A percentile compares a stretch with the other conserved stretches of the same genome.
Conservation (phyloP, 2,329 filamentous ascomycete species). For the Colletotrichum truncatum region DNA sequence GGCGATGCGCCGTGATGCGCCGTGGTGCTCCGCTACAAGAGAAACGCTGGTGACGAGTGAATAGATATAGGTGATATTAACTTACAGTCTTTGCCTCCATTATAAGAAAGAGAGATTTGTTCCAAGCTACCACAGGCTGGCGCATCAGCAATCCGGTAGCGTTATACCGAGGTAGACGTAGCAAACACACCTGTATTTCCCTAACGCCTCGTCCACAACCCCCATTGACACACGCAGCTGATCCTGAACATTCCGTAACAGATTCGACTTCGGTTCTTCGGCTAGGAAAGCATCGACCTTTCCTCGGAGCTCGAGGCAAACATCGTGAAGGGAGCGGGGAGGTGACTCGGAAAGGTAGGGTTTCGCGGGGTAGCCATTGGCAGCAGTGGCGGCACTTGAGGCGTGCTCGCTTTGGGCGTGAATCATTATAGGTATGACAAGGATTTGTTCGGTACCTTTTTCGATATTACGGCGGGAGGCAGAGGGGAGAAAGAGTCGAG, state of each 20-base stretch:
- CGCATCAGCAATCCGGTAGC: neutral
- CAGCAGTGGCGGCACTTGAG: neutral
- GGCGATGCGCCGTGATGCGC: neutral
- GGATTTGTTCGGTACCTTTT: neutral
- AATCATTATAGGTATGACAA: neutral
- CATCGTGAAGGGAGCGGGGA: conserved; percentile 40
- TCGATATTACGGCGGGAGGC: neutral
- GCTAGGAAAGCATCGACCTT: conserved; percentile 74
- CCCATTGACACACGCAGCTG: conserved; percentile 78
- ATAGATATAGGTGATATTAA: neutral
- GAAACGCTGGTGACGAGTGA: neutral
- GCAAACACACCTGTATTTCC: conserved; percentile 73
- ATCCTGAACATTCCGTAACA: conserved; percentile 72
- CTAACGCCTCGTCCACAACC: conserved; percentile 79
- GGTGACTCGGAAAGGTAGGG: conserved; percentile 27
- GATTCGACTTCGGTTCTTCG: conserved; percentile 62
- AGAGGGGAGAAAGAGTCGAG: neutral
- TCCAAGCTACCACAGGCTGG: conserved; percentile 63
- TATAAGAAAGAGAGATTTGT: conserved; percentile 91
- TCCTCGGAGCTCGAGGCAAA: conserved; percentile 63
- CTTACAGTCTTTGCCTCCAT: conserved; percentile 92
- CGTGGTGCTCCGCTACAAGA: neutral
- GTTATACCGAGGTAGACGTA: neutral
- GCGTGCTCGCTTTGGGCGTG: conserved; percentile 15
- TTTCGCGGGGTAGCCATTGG: conserved; percentile 28